A percentile compares a stretch with the other conserved stretches of the same genome.
Evolutionary conservation across 768 basidiomycete species (phyloP).

Genomic region (Termitomyces sp.): DNA sequence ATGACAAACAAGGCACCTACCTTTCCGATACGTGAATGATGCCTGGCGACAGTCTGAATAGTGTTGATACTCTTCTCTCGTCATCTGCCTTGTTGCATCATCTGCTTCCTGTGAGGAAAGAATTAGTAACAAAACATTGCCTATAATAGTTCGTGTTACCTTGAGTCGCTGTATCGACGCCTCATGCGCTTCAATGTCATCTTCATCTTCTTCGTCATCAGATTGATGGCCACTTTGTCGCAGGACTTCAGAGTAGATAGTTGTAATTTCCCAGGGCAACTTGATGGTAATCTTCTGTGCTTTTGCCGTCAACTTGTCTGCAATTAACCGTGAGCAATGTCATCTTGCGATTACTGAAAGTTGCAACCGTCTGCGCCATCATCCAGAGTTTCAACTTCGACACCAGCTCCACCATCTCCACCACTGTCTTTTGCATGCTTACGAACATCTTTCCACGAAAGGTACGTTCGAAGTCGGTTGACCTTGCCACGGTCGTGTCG

Average conservation of each 20-base stretch:
- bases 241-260: slow-evolving; percentile 86
- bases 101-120: slow-evolving; percentile 69
- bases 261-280: slow-evolving; percentile 92
- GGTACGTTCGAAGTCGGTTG: slow-evolving; percentile 85
- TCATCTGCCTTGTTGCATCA: slow-evolving; percentile 93
- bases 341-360: neutral
- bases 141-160: slow-evolving; percentile 24
- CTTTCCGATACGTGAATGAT: slow-evolving; percentile 95
- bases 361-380: slow-evolving; percentile 73
- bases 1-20: slow-evolving; percentile 30
- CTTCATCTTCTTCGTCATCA: slow-evolving; percentile 95
- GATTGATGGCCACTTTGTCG: slow-evolving; percentile 69
- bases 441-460: slow-evolving; percentile 96
- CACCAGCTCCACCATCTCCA: slow-evolving; percentile 72
- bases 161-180: slow-evolving; percentile 86
- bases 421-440: slow-evolving; percentile 91
- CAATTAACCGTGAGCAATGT: neutral
- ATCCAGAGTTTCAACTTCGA: slow-evolving; percentile 79
- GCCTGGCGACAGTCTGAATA: slow-evolving; percentile 97
- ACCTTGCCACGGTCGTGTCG: slow-evolving; percentile 92
- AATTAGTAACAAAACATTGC: slow-evolving; percentile 1
- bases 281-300: slow-evolving; percentile 93
- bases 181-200: slow-evolving; percentile 93
- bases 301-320: slow-evolving; percentile 76
- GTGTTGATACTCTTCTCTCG: slow-evolving; percentile 93